Conservation (phyloP, 352 stramenopile species). For the Phytopythium chamaehyphon region DNA sequence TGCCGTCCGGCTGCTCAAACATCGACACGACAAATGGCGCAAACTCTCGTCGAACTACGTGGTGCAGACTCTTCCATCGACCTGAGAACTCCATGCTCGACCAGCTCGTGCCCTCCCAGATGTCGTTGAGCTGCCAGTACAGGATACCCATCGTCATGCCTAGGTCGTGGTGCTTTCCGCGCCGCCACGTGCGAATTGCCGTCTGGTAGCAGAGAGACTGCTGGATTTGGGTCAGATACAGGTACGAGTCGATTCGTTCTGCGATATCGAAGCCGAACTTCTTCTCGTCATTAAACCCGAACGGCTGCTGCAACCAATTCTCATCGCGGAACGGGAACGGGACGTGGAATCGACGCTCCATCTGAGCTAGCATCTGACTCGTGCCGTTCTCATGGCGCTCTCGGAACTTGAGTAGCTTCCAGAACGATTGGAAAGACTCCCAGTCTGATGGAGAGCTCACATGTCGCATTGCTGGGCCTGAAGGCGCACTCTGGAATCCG, state of each 20-base stretch:
- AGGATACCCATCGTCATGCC: constrained; percentile 76
- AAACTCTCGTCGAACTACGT: constrained; percentile 65
- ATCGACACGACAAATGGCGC: constrained; percentile 60
- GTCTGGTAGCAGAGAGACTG: constrained; percentile 78
- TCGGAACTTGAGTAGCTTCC: constrained; percentile 70
- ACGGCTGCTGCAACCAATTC: constrained; percentile 34
- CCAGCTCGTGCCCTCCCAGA: constrained; percentile 86
- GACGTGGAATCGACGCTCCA: constrained; percentile 64
- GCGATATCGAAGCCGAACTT: constrained; percentile 34
- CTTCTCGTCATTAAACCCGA: constrained; percentile 11
- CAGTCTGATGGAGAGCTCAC: constrained; percentile 52
- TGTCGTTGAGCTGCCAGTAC: constrained; percentile 89
- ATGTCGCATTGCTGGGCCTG: constrained; percentile 36
- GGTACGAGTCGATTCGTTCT: constrained; percentile 50
- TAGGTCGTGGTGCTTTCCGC: constrained; percentile 40
- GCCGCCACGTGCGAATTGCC: constrained; percentile 66
- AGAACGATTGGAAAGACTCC: constrained; percentile 68
- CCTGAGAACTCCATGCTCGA: constrained; percentile 81
- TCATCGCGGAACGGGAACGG: constrained; percentile 64
- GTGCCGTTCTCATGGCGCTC: constrained; percentile 81
- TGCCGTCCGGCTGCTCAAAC: constrained; percentile 14
- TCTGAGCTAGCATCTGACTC: constrained; percentile 62
- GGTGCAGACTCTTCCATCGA: constrained; percentile 80
- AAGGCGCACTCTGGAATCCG: constrained; percentile 81
- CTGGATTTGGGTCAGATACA: constrained; percentile 78